A percentile compares a stretch with the other conserved stretches of the same genome.
Evolutionary conservation across 1,284 basidiomycete species (phyloP).

Genomic region (Ganoderma multipileum): DNA sequence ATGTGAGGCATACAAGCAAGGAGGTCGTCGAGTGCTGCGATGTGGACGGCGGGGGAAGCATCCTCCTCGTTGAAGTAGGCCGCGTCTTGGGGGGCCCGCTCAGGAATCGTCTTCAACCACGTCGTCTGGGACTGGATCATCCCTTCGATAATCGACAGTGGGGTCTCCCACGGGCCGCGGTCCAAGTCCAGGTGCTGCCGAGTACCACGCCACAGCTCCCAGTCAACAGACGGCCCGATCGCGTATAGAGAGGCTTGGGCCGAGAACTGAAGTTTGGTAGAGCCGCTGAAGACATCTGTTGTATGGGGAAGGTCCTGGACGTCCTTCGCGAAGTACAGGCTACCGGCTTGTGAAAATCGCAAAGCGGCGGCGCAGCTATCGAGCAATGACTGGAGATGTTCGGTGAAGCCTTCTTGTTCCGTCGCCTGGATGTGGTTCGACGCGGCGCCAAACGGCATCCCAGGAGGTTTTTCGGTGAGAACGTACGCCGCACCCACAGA

Average conservation of each 20-base stretch:
- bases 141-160: background rate
- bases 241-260: constrained; percentile 21
- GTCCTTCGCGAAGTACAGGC: background rate
- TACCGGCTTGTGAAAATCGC: background rate
- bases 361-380: background rate
- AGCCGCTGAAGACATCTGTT: background rate
- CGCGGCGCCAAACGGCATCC: too few species aligned
- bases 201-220: constrained; percentile 37
- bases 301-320: background rate
- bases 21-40: background rate
- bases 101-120: background rate
- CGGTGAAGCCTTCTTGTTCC: background rate
- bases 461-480: background rate
- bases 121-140: background rate
- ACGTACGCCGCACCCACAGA: background rate
- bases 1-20: background rate
- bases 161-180: constrained; percentile 35
- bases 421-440: too few species aligned
- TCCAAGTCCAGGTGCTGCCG: constrained; percentile 32
- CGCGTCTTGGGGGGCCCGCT: background rate
- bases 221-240: constrained; percentile 37
- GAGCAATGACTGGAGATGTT: background rate
- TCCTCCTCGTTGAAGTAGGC: background rate
- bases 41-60: background rate
- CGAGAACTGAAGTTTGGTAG: background rate